Conservation (phyloP, 371 early-diverging fungal genomes). For the Rhizopus arrhizus region DNA sequence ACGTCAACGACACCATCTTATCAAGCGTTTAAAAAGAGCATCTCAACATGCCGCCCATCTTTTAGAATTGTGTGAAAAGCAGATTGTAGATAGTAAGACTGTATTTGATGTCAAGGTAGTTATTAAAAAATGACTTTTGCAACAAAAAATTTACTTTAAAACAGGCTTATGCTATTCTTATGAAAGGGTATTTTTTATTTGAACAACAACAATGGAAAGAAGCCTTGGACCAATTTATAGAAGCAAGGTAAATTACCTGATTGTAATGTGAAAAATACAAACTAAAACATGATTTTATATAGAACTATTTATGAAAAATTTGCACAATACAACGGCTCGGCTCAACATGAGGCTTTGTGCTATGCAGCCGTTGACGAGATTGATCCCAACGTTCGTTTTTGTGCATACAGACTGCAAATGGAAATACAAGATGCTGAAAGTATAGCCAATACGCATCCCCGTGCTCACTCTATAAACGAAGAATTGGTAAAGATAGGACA, state of each 20-base stretch:
- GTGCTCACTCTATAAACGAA: neutral
- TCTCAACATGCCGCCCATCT: constrained; percentile 56
- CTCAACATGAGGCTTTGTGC: constrained; percentile 68
- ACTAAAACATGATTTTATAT: neutral
- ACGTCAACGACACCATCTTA: constrained; percentile 69
- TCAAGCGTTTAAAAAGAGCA: constrained; percentile 68
- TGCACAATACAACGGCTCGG: constrained; percentile 45
- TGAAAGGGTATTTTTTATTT: constrained; percentile 68
- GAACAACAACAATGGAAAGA: constrained; percentile 74
- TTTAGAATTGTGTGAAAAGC: constrained; percentile 53
- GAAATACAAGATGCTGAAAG: constrained; percentile 52
- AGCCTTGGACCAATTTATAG: constrained; percentile 66
- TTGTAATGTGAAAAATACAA: neutral
- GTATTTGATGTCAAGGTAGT: constrained; percentile 65
- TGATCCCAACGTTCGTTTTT: constrained; percentile 82
- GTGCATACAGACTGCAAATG: constrained; percentile 72
- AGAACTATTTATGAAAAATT: constrained; percentile 74
- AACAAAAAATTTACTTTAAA: neutral
- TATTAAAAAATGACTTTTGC: neutral
- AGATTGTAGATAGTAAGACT: constrained; percentile 59
- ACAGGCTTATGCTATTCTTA: constrained; percentile 71
- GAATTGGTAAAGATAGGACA: constrained; percentile 36
- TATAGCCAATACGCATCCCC: constrained; percentile 30
- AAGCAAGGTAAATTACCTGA: constrained; percentile 35
- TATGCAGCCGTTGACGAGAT: constrained; percentile 75